Evolutionary conservation across 78 protist species (phyloP).

Genomic region (Dictyostelium discoideum): DNA sequence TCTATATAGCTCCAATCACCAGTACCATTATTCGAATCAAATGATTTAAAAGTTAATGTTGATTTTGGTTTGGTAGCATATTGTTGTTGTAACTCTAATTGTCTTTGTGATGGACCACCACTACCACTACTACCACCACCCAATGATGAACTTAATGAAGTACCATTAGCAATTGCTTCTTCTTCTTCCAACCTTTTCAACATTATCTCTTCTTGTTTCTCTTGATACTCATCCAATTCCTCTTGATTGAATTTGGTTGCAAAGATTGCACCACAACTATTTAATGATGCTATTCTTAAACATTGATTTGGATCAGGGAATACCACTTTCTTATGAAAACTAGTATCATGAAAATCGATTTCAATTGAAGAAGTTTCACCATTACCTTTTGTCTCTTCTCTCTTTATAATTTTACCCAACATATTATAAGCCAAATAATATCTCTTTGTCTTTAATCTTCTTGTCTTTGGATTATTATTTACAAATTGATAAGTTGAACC

Average conservation of each 20-base stretch:
- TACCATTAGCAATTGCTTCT: not conserved
- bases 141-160: not conserved
- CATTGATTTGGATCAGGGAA: conserved; percentile 23
- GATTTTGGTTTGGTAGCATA: not conserved
- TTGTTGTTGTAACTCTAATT: not conserved
- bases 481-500: conserved; percentile 42
- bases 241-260: not conserved
- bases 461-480: not conserved
- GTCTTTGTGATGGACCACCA: not conserved
- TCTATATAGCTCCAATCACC: not conserved
- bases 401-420: conserved; percentile 52
- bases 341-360: conserved; percentile 39
- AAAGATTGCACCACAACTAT: conserved; percentile 38
- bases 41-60: conserved; percentile 26
- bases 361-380: conserved; percentile 27
- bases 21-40: not conserved
- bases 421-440: conserved; percentile 52
- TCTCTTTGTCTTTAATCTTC: conserved; percentile 12
- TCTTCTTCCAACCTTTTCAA: not conserved
- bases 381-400: conserved; percentile 13
- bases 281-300: conserved; percentile 21
- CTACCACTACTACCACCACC: too few species aligned
- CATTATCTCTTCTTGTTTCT: not conserved
- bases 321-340: conserved; percentile 24
- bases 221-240: not conserved